Conservation (phyloP, 371 early-diverging fungal genomes). For the Mortierella sp. region DNA sequence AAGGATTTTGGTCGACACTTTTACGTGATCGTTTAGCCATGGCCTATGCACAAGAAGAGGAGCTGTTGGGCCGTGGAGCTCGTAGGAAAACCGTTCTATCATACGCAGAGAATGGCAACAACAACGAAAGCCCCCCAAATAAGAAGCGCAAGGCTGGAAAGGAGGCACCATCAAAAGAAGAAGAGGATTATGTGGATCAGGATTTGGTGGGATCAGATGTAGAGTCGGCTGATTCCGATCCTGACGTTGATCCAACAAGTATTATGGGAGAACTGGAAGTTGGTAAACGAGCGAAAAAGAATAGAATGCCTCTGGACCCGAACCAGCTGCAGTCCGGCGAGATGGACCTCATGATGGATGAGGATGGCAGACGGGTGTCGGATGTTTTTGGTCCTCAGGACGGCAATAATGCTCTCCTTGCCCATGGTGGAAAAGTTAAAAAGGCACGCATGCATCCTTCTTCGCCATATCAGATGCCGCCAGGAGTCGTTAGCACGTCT, state of each 20-base stretch:
- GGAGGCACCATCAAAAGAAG: constrained; percentile 41
- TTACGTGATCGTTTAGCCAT: constrained; percentile 48
- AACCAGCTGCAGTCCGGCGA: constrained; percentile 25
- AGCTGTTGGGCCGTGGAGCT: constrained; percentile 48
- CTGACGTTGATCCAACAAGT: constrained; percentile 27
- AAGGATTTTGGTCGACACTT: constrained; percentile 54
- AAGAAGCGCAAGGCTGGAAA: constrained; percentile 55
- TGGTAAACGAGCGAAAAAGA: constrained; percentile 32
- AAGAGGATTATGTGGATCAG: constrained; percentile 47
- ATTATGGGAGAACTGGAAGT: constrained; percentile 39
- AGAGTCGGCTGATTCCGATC: constrained; percentile 38
- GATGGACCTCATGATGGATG: constrained; percentile 22
- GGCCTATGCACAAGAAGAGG: constrained; percentile 48
- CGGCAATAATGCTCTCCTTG: constrained; percentile 16
- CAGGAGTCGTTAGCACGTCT: constrained; percentile 4
- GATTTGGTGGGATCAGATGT: constrained; percentile 32
- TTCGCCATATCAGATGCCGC: constrained; percentile 35
- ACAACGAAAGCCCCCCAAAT: constrained; percentile 38
- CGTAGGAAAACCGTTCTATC: constrained; percentile 53
- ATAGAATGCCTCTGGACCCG: constrained; percentile 22
- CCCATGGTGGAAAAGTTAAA: constrained; percentile 36
- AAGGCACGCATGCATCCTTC: constrained; percentile 33
- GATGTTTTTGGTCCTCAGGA: constrained; percentile 8
- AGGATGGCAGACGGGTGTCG: constrained; percentile 20
- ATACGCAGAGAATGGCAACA: constrained; percentile 52